A percentile compares a stretch with the other conserved stretches of the same genome.
phyloP scores from a whole-genome alignment of 2,329 filamentous ascomycete species.

The Ophiobolus disseminans region DNA sequence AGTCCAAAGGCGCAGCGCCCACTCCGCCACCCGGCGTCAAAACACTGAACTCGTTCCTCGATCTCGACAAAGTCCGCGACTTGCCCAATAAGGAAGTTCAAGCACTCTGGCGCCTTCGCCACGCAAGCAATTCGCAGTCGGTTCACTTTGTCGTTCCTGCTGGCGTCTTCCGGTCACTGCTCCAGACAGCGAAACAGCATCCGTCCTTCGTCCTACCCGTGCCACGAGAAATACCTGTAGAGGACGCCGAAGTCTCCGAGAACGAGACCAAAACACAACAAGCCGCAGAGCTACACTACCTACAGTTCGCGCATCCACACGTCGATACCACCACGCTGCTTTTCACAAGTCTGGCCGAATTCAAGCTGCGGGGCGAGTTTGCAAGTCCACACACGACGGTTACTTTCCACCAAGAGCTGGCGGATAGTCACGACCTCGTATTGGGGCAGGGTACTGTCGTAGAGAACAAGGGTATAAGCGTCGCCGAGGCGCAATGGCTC shows the following conservation, averaged over 20 bases:
- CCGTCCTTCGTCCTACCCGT: constrained; percentile 93
- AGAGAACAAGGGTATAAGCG: constrained; percentile 75
- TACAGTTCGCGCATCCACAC: constrained; percentile 93
- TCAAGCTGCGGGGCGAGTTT: constrained; percentile 87
- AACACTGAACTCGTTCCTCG: constrained; percentile 72
- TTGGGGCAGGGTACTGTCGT: constrained; percentile 84
- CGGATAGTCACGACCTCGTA: constrained; percentile 76
- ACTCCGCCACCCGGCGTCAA: constrained; percentile 61
- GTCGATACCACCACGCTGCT: constrained; percentile 68
- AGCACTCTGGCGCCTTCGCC: constrained; percentile 86
- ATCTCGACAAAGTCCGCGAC: constrained; percentile 76
- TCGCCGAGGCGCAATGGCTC: constrained; percentile 86
- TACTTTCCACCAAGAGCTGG: constrained; percentile 87
- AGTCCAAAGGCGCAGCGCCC: constrained; percentile 16
- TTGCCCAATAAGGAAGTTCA: constrained; percentile 84
- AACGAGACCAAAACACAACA: constrained; percentile 45
- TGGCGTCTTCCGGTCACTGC: constrained; percentile 75
- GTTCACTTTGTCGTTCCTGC: constrained; percentile 85
- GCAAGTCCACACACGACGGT: constrained; percentile 92
- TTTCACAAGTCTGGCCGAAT: constrained; percentile 93
- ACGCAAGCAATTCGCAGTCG: constrained; percentile 73
- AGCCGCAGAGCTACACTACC: constrained; percentile 91
- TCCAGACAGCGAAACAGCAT: constrained; percentile 71
- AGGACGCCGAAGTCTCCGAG: constrained; percentile 24
- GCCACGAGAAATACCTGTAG: constrained; percentile 61